Conservation (phyloP, 345 rosid genomes). For the Syzygium aromaticum region DNA sequence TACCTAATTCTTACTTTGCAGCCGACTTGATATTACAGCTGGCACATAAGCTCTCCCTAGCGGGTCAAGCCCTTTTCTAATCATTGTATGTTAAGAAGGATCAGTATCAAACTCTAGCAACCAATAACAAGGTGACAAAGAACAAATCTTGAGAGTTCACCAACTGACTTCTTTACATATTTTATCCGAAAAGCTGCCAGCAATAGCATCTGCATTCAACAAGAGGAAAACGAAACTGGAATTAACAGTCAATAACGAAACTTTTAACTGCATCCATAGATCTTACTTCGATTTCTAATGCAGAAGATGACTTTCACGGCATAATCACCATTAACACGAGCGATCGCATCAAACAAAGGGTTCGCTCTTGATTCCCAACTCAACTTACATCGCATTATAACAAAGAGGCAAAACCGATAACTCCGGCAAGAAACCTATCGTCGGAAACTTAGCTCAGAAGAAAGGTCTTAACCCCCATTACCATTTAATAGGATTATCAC, state of each 20-base stretch:
- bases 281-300: not conserved
- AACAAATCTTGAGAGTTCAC: not conserved
- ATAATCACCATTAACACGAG: not conserved
- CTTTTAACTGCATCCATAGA: not conserved
- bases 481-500: not conserved
- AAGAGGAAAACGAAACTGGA: not conserved
- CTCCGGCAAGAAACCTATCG: not conserved
- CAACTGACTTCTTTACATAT: constrained; percentile 59
- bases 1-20: constrained; percentile 76
- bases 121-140: not conserved
- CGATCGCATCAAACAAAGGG: not conserved
- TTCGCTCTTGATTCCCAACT: not conserved
- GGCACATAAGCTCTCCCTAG: constrained; percentile 60
- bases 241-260: not conserved
- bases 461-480: not conserved
- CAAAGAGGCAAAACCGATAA: not conserved
- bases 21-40: constrained; percentile 63
- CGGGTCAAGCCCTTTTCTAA: constrained; percentile 82
- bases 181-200: constrained; percentile 45
- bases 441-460: not conserved
- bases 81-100: not conserved
- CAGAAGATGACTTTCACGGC: not conserved
- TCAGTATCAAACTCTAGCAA: not conserved
- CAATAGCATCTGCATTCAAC: constrained; percentile 45
- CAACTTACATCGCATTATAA: not conserved